phyloP scores from a whole-genome alignment of 2,329 filamentous ascomycete genomes.

The Venturia aucupariae region DNA sequence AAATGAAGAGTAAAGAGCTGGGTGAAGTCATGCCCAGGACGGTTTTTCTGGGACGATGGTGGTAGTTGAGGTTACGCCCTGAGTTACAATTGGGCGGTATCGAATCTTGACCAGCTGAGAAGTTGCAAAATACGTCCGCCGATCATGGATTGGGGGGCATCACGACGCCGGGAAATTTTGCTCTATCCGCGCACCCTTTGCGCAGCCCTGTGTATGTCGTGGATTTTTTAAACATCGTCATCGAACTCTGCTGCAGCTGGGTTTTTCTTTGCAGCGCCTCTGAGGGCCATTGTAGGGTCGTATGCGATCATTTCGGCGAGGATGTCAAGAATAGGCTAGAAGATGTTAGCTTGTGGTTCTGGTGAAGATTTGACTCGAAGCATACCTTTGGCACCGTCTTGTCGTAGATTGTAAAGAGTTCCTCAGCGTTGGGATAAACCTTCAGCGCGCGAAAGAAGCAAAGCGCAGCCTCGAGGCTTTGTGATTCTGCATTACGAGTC shows the following conservation, averaged over 20 bases:
- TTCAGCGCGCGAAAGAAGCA: slow-evolving; percentile 98
- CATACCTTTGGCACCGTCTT: slow-evolving; percentile 91
- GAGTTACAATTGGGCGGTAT: background rate
- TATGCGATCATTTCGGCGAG: slow-evolving; percentile 97
- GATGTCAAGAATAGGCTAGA: slow-evolving; percentile 80
- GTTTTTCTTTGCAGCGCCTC: background rate
- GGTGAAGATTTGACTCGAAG: background rate
- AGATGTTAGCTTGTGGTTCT: slow-evolving; percentile 15
- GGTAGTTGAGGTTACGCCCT: background rate
- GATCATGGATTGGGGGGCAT: background rate
- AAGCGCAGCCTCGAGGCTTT: slow-evolving; percentile 73
- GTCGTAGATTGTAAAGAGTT: slow-evolving; percentile 94
- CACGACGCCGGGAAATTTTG: background rate
- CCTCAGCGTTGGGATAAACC: slow-evolving; percentile 89
- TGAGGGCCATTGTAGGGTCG: slow-evolving; percentile 45
- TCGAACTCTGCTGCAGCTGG: slow-evolving; percentile 4
- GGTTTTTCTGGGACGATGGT: background rate
- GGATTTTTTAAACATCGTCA: slow-evolving; percentile 9
- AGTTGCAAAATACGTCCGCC: background rate
- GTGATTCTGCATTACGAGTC: slow-evolving; percentile 42
- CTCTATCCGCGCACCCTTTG: background rate
- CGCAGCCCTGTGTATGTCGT: background rate
- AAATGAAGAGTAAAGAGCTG: background rate
- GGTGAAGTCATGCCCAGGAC: background rate
- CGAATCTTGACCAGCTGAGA: background rate